Percentiles rank a stretch among this genome's conserved stretches.
Evolutionary conservation across 2,329 filamentous ascomycete genomes (phyloP).

Genomic region (Trichoderma cornu-damae): DNA sequence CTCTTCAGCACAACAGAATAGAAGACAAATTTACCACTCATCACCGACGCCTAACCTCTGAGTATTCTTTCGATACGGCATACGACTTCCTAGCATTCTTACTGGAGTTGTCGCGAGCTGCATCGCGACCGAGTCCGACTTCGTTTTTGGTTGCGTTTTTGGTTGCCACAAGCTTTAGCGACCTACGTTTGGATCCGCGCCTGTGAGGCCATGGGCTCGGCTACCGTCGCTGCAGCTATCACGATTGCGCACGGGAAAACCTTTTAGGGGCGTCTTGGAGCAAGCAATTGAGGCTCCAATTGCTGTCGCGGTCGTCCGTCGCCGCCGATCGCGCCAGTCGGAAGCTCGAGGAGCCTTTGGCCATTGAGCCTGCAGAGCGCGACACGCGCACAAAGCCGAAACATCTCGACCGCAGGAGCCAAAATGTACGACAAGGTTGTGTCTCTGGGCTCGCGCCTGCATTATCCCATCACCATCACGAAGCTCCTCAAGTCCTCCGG

Average conservation of each 20-base stretch:
- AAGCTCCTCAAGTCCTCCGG: conserved; percentile 72
- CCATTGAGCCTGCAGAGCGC: not conserved
- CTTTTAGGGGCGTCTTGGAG: conserved; percentile 26
- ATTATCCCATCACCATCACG: conserved; percentile 90
- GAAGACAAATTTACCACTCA: not conserved
- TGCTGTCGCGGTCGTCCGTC: conserved; percentile 3
- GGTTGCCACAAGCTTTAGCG: not conserved
- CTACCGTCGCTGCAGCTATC: conserved; percentile 26
- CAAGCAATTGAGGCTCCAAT: conserved; percentile 1
- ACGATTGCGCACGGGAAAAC: conserved; percentile 31
- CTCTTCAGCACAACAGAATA: not conserved
- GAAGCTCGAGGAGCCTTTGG: conserved; percentile 9
- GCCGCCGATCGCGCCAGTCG: conserved; percentile 6
- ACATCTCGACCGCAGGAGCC: not conserved
- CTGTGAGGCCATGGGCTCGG: conserved; percentile 34
- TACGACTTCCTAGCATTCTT: not conserved
- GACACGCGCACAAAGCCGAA: conserved; percentile 11
- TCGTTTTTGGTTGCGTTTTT: not conserved
- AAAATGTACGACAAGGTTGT: conserved; percentile 41
- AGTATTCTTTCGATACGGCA: not conserved
- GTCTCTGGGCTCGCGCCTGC: conserved; percentile 58
- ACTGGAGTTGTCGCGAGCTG: not conserved
- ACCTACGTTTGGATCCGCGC: not conserved
- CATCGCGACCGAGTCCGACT: not conserved
- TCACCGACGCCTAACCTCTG: not conserved